Conservation (phyloP, 768 basidiomycete genomes). For the Amanita polypyramis region DNA sequence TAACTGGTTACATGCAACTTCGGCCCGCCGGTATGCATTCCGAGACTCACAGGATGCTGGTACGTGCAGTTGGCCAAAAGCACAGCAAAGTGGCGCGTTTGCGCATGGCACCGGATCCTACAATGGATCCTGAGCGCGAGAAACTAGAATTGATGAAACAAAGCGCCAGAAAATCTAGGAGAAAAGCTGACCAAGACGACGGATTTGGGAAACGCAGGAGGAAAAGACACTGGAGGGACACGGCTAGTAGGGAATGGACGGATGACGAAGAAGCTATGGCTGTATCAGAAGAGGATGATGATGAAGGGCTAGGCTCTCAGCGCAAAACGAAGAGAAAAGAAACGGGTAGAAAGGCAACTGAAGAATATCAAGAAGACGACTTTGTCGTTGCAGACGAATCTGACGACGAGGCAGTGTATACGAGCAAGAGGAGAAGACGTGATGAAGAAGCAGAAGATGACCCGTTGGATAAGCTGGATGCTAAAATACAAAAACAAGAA, state of each 20-base stretch:
- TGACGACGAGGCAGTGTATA: conserved; percentile 49
- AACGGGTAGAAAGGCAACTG: conserved; percentile 46
- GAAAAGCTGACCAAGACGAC: conserved; percentile 40
- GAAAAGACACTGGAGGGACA: conserved; percentile 32
- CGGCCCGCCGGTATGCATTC: conserved; percentile 87
- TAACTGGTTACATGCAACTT: conserved; percentile 77
- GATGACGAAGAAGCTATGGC: conserved; percentile 61
- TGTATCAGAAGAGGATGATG: conserved; percentile 50
- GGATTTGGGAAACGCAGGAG: conserved; percentile 37
- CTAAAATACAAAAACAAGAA: conserved; percentile 48
- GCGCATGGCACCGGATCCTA: conserved; percentile 72
- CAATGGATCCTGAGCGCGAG: conserved; percentile 66
- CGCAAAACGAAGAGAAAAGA: conserved; percentile 38
- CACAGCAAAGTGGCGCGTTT: conserved; percentile 74
- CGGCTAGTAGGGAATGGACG: conserved; percentile 35
- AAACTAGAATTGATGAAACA: conserved; percentile 57
- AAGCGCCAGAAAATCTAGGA: conserved; percentile 54
- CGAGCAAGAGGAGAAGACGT: conserved; percentile 25
- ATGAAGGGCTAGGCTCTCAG: conserved; percentile 29
- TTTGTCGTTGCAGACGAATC: conserved; percentile 74
- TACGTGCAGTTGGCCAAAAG: conserved; percentile 76
- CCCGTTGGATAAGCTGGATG: conserved; percentile 60
- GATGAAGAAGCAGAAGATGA: conserved; percentile 34
- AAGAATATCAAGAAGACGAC: conserved; percentile 74
- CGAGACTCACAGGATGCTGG: conserved; percentile 82